Conservation (phyloP, 495 filamentous ascomycete species). For the Polyplosphaeria fusca region DNA sequence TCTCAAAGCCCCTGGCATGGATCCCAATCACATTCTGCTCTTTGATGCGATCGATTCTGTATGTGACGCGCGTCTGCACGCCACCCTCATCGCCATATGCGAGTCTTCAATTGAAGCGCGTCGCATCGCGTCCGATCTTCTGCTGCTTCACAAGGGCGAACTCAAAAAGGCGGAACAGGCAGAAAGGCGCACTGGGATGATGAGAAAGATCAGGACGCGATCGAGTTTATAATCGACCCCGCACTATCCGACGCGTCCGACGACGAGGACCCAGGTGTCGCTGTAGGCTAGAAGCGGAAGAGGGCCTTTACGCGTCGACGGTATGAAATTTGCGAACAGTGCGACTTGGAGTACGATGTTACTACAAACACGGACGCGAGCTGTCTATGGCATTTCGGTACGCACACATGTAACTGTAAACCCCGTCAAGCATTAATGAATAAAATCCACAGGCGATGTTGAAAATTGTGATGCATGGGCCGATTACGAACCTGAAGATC, state of each 20-base stretch:
- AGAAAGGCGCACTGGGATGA: not conserved
- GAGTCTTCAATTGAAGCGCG: not conserved
- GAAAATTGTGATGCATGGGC: no score
- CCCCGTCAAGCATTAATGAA: no score
- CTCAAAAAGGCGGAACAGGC: not conserved
- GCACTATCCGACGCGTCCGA: not conserved
- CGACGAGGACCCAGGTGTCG: not conserved
- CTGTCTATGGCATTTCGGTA: no score
- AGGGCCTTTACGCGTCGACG: constrained; percentile 2
- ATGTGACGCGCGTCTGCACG: not conserved
- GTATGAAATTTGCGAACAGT: no score
- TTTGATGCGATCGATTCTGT: not conserved
- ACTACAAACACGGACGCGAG: no score
- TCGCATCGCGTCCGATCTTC: not conserved
- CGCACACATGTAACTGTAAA: no score
- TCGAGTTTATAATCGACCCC: not conserved
- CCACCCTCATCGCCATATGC: not conserved
- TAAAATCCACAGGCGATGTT: no score
- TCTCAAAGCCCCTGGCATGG: no score
- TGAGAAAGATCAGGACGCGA: not conserved
- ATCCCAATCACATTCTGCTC: no score
- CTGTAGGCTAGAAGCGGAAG: not conserved
- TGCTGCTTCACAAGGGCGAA: not conserved
- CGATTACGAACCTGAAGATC: no score
- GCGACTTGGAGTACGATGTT: no score